phyloP scores from a whole-genome alignment of 179 eudicot genomes.

The Gypsophila paniculata region DNA sequence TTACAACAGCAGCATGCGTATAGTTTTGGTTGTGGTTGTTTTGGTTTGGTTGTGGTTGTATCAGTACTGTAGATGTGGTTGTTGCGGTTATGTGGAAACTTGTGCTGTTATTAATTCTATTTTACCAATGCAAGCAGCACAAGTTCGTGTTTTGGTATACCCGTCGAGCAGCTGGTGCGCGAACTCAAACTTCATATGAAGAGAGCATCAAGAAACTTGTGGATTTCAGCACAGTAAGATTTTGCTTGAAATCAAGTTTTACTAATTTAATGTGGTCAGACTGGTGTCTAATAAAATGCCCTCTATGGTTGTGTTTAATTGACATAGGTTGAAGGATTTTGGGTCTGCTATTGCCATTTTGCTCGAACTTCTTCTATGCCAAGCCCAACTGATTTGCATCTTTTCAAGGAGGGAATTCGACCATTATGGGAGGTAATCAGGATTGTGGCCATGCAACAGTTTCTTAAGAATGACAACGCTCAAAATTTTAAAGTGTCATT shows the following conservation, averaged over 20 bases:
- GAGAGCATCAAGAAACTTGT: constrained; percentile 83
- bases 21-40: too few relatives aligned
- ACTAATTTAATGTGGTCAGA: neutral
- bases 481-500: neutral
- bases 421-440: constrained; percentile 90
- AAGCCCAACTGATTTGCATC: constrained; percentile 91
- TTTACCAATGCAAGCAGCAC: constrained; percentile 40
- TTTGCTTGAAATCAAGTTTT: neutral
- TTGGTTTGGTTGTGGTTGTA: neutral
- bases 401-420: constrained; percentile 94
- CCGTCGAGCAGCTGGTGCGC: constrained; percentile 80
- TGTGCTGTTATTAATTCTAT: neutral
- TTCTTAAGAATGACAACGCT: constrained; percentile 4
- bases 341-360: constrained; percentile 92
- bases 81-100: neutral
- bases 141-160: constrained; percentile 94
- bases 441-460: constrained; percentile 4
- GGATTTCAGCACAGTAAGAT: constrained; percentile 82
- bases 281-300: neutral
- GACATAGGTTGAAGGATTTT: constrained; percentile 83
- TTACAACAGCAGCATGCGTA: neutral
- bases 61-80: neutral
- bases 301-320: constrained; percentile 8
- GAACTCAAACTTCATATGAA: constrained; percentile 81
- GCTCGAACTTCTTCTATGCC: constrained; percentile 84